These are phyloP conservation scores for Tephrocybe sp. DNA, from an alignment of 768 basidiomycete genomes.

Conservation along the genomic window DNA sequence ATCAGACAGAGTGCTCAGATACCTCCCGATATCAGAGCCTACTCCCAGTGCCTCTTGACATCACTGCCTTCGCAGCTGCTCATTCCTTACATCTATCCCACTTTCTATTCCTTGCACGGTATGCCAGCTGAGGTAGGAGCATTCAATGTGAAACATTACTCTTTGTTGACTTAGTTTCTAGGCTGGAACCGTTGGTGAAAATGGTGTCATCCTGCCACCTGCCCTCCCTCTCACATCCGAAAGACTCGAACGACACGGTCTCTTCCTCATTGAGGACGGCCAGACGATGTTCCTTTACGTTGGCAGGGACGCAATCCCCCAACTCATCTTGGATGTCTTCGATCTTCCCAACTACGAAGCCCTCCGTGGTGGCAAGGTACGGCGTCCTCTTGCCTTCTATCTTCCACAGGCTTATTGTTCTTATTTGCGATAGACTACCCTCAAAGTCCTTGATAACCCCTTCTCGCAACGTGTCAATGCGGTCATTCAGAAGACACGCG, in stretches of 20 bases:
- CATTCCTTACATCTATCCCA: conserved; percentile 92
- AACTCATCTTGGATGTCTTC: conserved; percentile 93
- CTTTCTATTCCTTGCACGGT: conserved; percentile 94
- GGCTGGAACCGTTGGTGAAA: conserved; percentile 90
- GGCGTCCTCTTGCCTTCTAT: conserved; percentile 16
- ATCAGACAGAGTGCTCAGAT: conserved; percentile 96
- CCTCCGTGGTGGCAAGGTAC: conserved; percentile 90
- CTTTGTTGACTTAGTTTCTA: conserved; percentile 28
- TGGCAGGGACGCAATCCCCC: conserved; percentile 97
- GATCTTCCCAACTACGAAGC: conserved; percentile 85
- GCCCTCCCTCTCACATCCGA: conserved; percentile 93
- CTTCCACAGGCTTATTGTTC: conserved; percentile 3
- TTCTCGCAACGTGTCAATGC: conserved; percentile 97
- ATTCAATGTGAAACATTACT: not conserved
- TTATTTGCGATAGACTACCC: conserved; percentile 58
- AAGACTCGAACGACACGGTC: conserved; percentile 89
- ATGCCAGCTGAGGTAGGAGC: conserved; percentile 84
- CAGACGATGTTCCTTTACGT: conserved; percentile 99
- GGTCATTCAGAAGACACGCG: conserved; percentile 91
- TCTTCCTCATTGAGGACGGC: conserved; percentile 96
- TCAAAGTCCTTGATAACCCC: conserved; percentile 88
- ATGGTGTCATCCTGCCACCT: conserved; percentile 85
- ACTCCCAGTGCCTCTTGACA: conserved; percentile 90
- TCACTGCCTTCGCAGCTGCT: conserved; percentile 90
- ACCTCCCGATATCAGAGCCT: conserved; percentile 93